These are phyloP conservation scores for Candida sojae DNA, from an alignment of 1,139 yeast genomes.

Conservation along the genomic window DNA sequence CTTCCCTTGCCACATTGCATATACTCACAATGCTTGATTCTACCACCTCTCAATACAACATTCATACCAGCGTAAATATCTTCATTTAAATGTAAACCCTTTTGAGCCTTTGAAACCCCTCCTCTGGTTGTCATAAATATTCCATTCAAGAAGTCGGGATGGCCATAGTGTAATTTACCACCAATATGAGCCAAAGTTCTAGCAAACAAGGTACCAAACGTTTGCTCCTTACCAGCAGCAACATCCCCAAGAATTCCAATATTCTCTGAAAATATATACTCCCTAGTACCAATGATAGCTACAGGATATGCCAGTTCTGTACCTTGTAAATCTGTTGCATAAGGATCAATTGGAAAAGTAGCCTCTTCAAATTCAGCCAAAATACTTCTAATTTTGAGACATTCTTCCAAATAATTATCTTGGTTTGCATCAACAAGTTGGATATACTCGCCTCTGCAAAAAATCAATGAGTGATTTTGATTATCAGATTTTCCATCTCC, in stretches of 20 bases:
- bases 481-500: slow-evolving; percentile 63
- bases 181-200: slow-evolving; percentile 57
- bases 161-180: slow-evolving; percentile 58
- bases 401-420: slow-evolving; percentile 57
- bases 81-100: slow-evolving; percentile 55
- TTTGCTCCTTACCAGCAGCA: slow-evolving; percentile 61
- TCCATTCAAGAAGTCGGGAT: slow-evolving; percentile 54
- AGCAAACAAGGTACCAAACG: slow-evolving; percentile 57
- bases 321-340: slow-evolving; percentile 25
- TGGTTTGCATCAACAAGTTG: slow-evolving; percentile 60
- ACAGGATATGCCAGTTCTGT: slow-evolving; percentile 40
- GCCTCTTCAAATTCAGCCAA: slow-evolving; percentile 53
- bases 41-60: slow-evolving; percentile 52
- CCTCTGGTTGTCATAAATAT: slow-evolving; percentile 57
- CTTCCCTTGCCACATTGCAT: slow-evolving; percentile 61
- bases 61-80: slow-evolving; percentile 62
- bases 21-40: slow-evolving; percentile 58
- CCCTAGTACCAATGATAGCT: slow-evolving; percentile 57
- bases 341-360: slow-evolving; percentile 33
- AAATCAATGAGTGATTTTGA: slow-evolving; percentile 53
- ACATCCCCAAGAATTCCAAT: slow-evolving; percentile 56
- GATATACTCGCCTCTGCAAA: slow-evolving; percentile 54
- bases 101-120: slow-evolving; percentile 58
- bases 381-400: slow-evolving; percentile 53
- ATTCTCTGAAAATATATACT: slow-evolving; percentile 56